Base-by-base conservation (phyloP, 257 asterid genomes). In the Paulownia fortunei region DNA sequence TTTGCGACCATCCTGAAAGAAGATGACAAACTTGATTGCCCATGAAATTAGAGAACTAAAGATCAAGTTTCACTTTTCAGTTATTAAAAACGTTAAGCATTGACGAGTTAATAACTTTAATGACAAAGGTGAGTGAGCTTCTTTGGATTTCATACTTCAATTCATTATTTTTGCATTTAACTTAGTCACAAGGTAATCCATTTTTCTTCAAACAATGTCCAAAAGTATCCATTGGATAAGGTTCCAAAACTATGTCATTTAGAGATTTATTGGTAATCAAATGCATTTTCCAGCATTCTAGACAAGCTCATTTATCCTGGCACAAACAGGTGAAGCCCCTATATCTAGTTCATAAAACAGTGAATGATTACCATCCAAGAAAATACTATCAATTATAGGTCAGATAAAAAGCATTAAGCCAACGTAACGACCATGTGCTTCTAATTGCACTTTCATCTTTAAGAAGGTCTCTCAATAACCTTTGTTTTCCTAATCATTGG, bases 1-100 rank as follows among this genome's bases (percentile, higher is more conserved):
- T 56, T 80, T 82, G 64, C 89, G 94, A 82, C 92, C 94, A 76
- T 88, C 97, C 98, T 94, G 89, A 82, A 83, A 78, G 51, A 78
- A 19, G 70, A 72, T 59, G 18, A 72, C 37, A 72, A 65, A 74
- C 9, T 60, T 69, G 16, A 58, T 69, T 46, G 18, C 46, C 30
- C 63, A 51, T 26, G 60, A 70, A 44, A 46, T 41, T 10, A 24
- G 3, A 24, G 65, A 58, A 54, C 36, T 26, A 30, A 51, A 70
- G 49, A 52, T 6, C 64, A 16, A 23, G 9, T 21, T 52, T 10
- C 46, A 11, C 52, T 16, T 37, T 2, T 34, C 27, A 9, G 16
- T 42, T 12, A 55, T 6, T 21, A 18, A 58, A 65, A 30, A 16
- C 47, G 15, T 58, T 24, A 56, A 56, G 16, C 59, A 21, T 27